Evolutionary conservation across 2,329 filamentous ascomycete genomes (phyloP).

Genomic region (Diaporthe sp.): DNA sequence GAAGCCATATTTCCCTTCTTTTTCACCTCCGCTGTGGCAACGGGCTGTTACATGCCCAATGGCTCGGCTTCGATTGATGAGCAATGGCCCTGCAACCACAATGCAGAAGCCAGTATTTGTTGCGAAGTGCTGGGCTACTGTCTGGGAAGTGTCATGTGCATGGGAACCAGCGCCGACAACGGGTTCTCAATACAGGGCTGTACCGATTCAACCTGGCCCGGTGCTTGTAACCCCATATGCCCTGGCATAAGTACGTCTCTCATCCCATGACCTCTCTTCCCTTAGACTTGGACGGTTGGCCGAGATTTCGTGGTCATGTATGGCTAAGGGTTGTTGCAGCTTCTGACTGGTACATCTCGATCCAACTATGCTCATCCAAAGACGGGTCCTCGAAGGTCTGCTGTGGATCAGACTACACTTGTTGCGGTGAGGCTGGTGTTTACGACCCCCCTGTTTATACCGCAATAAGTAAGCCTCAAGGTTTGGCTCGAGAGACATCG

Average conservation of each 20-base stretch:
- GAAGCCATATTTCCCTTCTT: neutral
- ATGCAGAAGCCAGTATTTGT: no score
- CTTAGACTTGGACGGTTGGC: no score
- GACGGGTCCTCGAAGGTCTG: neutral
- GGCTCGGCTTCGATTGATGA: neutral
- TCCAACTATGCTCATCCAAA: neutral
- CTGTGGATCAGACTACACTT: neutral
- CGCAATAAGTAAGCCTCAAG: neutral
- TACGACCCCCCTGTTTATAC: neutral
- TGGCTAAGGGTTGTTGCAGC: neutral
- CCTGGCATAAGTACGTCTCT: neutral
- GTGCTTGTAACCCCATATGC: neutral
- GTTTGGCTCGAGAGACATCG: neutral
- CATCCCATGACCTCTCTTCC: neutral
- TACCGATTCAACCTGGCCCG: neutral
- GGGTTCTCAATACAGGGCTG: neutral
- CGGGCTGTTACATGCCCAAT: neutral
- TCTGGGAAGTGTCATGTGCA: neutral
- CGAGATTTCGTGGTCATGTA: no score
- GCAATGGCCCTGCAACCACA: neutral
- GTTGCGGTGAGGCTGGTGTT: neutral
- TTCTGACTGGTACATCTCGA: neutral
- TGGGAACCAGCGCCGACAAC: neutral
- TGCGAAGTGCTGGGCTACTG: no score
- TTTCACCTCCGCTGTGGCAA: neutral